Conservation (phyloP, 306 rosid genomes). For the Rosa persica region DNA sequence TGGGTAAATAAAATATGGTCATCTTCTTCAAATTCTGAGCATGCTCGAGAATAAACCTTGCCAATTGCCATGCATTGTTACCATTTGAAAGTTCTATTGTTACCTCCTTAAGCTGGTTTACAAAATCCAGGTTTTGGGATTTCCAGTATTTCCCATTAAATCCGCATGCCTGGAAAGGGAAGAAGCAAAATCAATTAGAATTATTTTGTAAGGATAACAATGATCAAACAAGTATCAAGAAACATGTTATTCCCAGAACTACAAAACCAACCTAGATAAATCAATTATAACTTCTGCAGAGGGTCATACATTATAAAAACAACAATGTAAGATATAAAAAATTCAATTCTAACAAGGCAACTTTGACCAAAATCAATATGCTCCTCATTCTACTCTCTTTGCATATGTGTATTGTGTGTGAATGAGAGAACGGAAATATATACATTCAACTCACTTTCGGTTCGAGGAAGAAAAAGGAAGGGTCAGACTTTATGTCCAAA, state of each 20-base stretch:
- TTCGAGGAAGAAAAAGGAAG: neutral
- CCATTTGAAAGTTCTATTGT: neutral
- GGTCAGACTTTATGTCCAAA: neutral
- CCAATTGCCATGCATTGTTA: neutral
- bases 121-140: conserved; percentile 5
- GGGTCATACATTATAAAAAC: neutral
- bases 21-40: conserved; percentile 2
- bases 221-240: neutral
- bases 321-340: neutral
- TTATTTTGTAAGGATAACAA: neutral
- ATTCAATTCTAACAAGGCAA: neutral
- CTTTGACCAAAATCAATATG: neutral
- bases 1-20: neutral
- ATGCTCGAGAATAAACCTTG: neutral
- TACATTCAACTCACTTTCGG: neutral
- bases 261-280: neutral
- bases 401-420: neutral
- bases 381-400: neutral
- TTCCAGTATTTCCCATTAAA: conserved; percentile 5
- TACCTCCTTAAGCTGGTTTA: neutral
- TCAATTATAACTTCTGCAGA: neutral
- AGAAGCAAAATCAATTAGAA: neutral
- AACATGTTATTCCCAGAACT: neutral
- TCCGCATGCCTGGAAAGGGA: neutral
- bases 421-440: neutral